Percentiles rank a stretch among this genome's conserved stretches.
phyloP scores from a whole-genome alignment of 257 asterid genomes.

The Euphrasia confusa region DNA sequence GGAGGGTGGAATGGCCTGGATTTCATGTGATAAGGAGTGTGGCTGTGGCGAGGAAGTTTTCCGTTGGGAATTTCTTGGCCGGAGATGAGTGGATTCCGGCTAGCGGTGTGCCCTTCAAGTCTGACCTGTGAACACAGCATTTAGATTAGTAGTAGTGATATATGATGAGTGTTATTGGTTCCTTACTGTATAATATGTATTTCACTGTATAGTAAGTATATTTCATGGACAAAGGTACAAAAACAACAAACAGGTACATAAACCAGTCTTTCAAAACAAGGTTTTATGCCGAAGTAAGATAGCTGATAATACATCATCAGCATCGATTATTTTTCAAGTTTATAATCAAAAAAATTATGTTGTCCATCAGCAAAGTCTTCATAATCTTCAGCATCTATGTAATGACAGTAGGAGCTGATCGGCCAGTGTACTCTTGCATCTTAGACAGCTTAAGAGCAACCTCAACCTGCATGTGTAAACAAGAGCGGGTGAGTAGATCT shows the following conservation, averaged over 20 bases:
- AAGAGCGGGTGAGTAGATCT: not conserved
- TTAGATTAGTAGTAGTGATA: not conserved
- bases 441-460: slow-evolving; percentile 91
- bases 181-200: too few species aligned
- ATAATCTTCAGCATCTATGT: slow-evolving; percentile 41
- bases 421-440: slow-evolving; percentile 85
- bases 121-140: slow-evolving; percentile 35
- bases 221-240: too few species aligned
- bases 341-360: slow-evolving; percentile 19
- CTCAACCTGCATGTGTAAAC: slow-evolving; percentile 50
- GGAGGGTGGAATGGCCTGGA: too few species aligned
- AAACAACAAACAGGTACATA: not conserved
- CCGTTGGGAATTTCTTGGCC: slow-evolving; percentile 39
- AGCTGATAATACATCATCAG: slow-evolving; percentile 13
- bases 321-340: slow-evolving; percentile 25
- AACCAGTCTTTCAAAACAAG: not conserved
- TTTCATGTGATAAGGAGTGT: too few species aligned
- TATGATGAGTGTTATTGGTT: not conserved
- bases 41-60: slow-evolving; percentile 39
- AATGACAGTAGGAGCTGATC: slow-evolving; percentile 88
- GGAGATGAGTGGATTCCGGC: slow-evolving; percentile 57
- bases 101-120: slow-evolving; percentile 45
- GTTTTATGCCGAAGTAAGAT: slow-evolving; percentile 11
- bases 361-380: not conserved
- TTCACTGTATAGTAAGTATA: too few species aligned